Percentiles rank a stretch among this genome's conserved stretches.
These are phyloP conservation scores for Colletotrichum plurivorum DNA, from an alignment of 2,329 filamentous ascomycete genomes.

Conservation along the genomic window DNA sequence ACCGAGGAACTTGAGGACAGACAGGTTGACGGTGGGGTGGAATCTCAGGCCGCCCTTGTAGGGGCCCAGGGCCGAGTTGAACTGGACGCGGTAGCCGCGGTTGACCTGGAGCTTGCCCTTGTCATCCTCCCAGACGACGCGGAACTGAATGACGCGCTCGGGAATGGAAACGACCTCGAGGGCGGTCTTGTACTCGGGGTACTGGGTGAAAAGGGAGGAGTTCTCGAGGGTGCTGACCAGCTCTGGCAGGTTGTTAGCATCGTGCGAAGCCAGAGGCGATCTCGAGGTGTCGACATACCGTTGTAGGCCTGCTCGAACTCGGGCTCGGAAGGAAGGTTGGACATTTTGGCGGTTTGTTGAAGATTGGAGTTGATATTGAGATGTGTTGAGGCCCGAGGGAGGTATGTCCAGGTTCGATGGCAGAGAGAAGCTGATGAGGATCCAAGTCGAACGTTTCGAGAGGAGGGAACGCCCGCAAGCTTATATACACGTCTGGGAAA, in stretches of 20 bases:
- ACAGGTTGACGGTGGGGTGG: conserved; percentile 87
- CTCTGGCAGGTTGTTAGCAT: conserved; percentile 70
- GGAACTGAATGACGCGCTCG: conserved; percentile 97
- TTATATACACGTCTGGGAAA: conserved; percentile 35
- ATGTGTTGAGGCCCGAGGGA: conserved; percentile 18
- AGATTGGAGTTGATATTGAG: background rate
- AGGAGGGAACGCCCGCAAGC: conserved; percentile 35
- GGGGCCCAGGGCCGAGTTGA: conserved; percentile 96
- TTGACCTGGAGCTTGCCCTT: conserved; percentile 91
- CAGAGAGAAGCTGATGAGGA: conserved; percentile 34
- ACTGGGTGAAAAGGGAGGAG: conserved; percentile 91
- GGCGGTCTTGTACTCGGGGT: conserved; percentile 94
- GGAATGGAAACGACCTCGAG: conserved; percentile 90
- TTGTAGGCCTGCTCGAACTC: conserved; percentile 99
- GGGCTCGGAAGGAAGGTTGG: conserved; percentile 88
- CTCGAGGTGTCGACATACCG: conserved; percentile 67
- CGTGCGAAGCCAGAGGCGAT: conserved; percentile 3
- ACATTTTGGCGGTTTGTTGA: conserved; percentile 68
- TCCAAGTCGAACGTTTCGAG: conserved; percentile 5
- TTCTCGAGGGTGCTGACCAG: conserved; percentile 95
- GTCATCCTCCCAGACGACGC: conserved; percentile 97
- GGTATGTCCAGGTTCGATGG: conserved; percentile 16
- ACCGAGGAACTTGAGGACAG: conserved; percentile 91
- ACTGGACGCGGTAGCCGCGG: conserved; percentile 98
- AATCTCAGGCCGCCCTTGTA: conserved; percentile 98